These are phyloP conservation scores for Aspergillus ochraceoroseus DNA, from an alignment of 2,329 filamentous ascomycete genomes.

Conservation along the genomic window DNA sequence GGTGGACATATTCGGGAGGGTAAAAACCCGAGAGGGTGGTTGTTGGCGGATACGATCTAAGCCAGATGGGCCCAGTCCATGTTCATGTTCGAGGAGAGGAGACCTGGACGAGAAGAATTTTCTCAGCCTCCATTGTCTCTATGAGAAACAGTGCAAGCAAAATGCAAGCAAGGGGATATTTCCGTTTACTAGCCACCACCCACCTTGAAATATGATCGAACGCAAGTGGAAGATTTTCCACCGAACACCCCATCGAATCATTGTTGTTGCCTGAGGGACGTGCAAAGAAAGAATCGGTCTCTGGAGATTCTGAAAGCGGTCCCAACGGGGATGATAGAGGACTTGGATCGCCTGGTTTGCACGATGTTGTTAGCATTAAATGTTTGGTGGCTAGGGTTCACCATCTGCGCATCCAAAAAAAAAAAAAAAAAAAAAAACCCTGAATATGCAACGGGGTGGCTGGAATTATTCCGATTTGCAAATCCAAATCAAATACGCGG, in stretches of 20 bases:
- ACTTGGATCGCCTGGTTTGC: constrained; percentile 36
- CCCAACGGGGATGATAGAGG: constrained; percentile 39
- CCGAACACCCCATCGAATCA: constrained; percentile 65
- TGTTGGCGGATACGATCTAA: constrained; percentile 91
- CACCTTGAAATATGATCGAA: constrained; percentile 72
- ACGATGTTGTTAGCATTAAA: constrained; percentile 15
- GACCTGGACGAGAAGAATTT: constrained; percentile 52
- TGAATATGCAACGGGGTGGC: constrained; percentile 14
- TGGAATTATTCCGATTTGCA: constrained; percentile 9
- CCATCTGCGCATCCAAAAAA: constrained; percentile 6
- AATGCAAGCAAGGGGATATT: constrained; percentile 20
- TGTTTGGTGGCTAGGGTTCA: neutral
- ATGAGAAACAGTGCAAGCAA: constrained; percentile 8
- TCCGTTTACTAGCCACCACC: constrained; percentile 41
- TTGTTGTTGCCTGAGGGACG: constrained; percentile 50
- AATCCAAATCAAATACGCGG: constrained; percentile 14
- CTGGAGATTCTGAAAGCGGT: constrained; percentile 35
- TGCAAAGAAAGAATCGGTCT: constrained; percentile 40
- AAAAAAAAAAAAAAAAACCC: too few species aligned
- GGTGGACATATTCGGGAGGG: constrained; percentile 59
- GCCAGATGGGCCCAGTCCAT: constrained; percentile 78
- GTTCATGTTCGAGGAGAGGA: constrained; percentile 81
- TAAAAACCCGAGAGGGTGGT: constrained; percentile 59
- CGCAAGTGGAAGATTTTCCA: constrained; percentile 65
- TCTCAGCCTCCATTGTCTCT: constrained; percentile 14